Percentiles rank a stretch among this genome's conserved stretches.
These are phyloP conservation scores for Hygrophorus pudorinus DNA, from an alignment of 768 basidiomycete species.

Conservation along the genomic window DNA sequence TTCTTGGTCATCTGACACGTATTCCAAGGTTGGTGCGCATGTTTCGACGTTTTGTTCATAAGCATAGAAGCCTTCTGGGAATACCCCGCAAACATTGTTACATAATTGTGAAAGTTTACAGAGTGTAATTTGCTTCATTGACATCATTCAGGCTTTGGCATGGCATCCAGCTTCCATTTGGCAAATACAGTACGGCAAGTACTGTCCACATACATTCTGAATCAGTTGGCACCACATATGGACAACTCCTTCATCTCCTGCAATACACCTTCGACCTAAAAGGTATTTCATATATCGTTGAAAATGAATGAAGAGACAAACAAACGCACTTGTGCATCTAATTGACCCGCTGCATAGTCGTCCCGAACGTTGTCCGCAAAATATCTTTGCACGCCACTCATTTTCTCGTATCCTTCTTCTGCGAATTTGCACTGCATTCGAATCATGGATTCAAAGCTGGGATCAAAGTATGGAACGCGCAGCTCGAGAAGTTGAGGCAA, in stretches of 20 bases:
- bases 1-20: too few species aligned
- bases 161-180: too few species aligned
- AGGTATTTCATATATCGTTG: background rate
- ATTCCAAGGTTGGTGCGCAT: too few species aligned
- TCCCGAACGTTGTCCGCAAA: conserved; percentile 87
- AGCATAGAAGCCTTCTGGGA: too few species aligned
- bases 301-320: conserved; percentile 1
- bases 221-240: conserved; percentile 67
- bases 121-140: too few species aligned
- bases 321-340: conserved; percentile 75
- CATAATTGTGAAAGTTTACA: too few species aligned
- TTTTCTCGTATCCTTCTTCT: conserved; percentile 29
- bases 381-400: conserved; percentile 29
- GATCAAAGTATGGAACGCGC: conserved; percentile 96
- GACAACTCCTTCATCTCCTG: conserved; percentile 95
- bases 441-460: conserved; percentile 98
- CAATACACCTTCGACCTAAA: conserved; percentile 87
- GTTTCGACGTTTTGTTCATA: too few species aligned
- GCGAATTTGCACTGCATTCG: conserved; percentile 97
- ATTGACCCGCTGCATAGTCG: conserved; percentile 93
- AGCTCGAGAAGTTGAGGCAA: conserved; percentile 89
- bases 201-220: background rate
- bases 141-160: too few species aligned
- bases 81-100: too few species aligned
- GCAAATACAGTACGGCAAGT: background rate